Conservation (phyloP, 768 basidiomycete genomes). For the Rhodotorula sphaerocarpa region DNA sequence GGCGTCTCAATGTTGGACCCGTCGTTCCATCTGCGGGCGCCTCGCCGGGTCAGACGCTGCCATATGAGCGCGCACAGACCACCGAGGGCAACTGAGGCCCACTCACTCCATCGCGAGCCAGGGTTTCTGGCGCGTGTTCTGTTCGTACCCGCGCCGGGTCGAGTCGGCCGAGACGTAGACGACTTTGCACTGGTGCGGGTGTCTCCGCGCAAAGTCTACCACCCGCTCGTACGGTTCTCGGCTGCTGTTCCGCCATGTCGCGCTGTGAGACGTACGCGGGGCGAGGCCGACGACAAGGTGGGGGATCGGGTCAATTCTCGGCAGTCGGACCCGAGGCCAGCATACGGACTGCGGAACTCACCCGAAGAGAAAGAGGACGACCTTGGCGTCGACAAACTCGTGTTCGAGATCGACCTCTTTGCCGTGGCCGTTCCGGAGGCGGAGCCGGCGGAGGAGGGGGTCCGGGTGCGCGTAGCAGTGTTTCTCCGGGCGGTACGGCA, state of each 20-base stretch:
- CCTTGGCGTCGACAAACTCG: constrained; percentile 28
- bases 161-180: constrained; percentile 35
- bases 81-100: not conserved
- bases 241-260: constrained; percentile 15
- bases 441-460: constrained; percentile 29
- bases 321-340: not conserved
- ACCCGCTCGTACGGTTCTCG: constrained; percentile 19
- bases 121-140: constrained; percentile 11
- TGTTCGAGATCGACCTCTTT: constrained; percentile 17
- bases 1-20: constrained; percentile 20
- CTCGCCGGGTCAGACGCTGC: too few relatives aligned
- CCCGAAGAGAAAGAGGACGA: constrained; percentile 36
- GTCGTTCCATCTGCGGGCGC: constrained; percentile 34
- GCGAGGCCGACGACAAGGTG: not conserved
- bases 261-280: not conserved
- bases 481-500: constrained; percentile 23
- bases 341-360: not conserved
- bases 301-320: not conserved
- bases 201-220: not conserved
- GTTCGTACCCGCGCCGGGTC: constrained; percentile 10
- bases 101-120: constrained; percentile 35
- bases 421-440: constrained; percentile 26
- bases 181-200: constrained; percentile 35
- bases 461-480: constrained; percentile 33
- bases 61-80: too few relatives aligned